Evolutionary conservation across 2,329 filamentous ascomycete species (phyloP).

Genomic region (Pseudogymnoascus sp.): DNA sequence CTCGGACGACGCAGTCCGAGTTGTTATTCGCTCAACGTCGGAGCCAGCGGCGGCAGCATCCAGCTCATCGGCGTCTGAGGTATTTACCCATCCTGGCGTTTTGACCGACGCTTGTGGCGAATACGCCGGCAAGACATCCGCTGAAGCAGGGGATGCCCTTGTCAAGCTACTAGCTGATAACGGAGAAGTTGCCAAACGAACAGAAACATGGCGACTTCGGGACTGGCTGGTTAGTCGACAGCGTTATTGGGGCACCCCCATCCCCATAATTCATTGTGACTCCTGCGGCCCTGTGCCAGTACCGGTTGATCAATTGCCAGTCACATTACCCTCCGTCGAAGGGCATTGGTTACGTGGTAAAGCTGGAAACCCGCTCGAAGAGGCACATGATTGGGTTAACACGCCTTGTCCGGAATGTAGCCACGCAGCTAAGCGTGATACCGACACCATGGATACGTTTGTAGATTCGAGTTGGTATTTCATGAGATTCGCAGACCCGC

Average conservation of each 20-base stretch:
- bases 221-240: conserved; percentile 93
- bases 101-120: conserved; percentile 58
- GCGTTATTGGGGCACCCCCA: conserved; percentile 84
- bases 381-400: conserved; percentile 64
- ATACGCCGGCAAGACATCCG: conserved; percentile 56
- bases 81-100: conserved; percentile 57
- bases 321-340: conserved; percentile 62
- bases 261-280: conserved; percentile 76
- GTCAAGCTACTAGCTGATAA: conserved; percentile 44
- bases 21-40: conserved; percentile 45
- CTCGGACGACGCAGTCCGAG: conserved; percentile 48
- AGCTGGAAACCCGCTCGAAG: conserved; percentile 68
- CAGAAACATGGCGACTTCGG: conserved; percentile 69
- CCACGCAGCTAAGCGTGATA: conserved; percentile 66
- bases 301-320: conserved; percentile 66
- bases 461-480: conserved; percentile 95
- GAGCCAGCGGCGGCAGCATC: conserved; percentile 39
- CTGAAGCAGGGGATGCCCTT: conserved; percentile 53
- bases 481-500: conserved; percentile 66
- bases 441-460: conserved; percentile 94
- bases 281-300: conserved; percentile 74
- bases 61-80: conserved; percentile 38
- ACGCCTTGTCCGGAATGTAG: conserved; percentile 68
- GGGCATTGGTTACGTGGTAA: conserved; percentile 60
- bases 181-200: conserved; percentile 49